phyloP scores from a whole-genome alignment of 805 yeast genomes.

The Isabelozyma pseudorhagii region DNA sequence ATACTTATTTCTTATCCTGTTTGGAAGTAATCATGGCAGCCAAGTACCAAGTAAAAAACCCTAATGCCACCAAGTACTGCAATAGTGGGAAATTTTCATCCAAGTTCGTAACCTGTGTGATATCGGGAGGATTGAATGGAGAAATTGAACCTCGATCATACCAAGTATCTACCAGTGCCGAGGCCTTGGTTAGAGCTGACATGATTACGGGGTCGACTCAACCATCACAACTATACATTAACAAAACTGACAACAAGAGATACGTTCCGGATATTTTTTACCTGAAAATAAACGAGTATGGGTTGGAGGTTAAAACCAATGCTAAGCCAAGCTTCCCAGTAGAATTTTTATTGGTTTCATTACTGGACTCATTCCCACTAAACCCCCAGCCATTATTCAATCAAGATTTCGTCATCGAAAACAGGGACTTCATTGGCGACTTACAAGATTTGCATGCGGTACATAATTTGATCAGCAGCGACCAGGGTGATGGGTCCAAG shows the following conservation, averaged over 20 bases:
- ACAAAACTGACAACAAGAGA: constrained; percentile 65
- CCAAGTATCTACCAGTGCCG: constrained; percentile 86
- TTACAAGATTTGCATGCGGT: constrained; percentile 63
- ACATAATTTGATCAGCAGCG: constrained; percentile 45
- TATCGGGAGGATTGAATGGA: constrained; percentile 83
- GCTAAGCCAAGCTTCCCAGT: constrained; percentile 92
- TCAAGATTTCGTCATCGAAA: constrained; percentile 68
- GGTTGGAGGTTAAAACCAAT: constrained; percentile 78
- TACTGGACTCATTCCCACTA: constrained; percentile 91
- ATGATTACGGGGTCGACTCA: constrained; percentile 84
- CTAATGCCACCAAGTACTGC: constrained; percentile 63
- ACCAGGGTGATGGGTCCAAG: constrained; percentile 22
- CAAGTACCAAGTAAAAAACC: constrained; percentile 62
- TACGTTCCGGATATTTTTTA: constrained; percentile 95
- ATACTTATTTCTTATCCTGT: constrained; percentile 86
- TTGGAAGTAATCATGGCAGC: constrained; percentile 85
- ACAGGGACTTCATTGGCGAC: constrained; percentile 72
- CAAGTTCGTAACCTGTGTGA: constrained; percentile 88
- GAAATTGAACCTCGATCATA: constrained; percentile 89
- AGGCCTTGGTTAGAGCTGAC: constrained; percentile 83
- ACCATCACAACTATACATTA: constrained; percentile 81
- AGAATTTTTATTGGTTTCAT: constrained; percentile 81
- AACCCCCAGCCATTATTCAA: constrained; percentile 51
- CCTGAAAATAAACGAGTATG: constrained; percentile 82
- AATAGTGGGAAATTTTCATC: constrained; percentile 71